Base-by-base conservation (phyloP, 2,329 filamentous ascomycete genomes). In the Botryotinia narcissicola region DNA sequence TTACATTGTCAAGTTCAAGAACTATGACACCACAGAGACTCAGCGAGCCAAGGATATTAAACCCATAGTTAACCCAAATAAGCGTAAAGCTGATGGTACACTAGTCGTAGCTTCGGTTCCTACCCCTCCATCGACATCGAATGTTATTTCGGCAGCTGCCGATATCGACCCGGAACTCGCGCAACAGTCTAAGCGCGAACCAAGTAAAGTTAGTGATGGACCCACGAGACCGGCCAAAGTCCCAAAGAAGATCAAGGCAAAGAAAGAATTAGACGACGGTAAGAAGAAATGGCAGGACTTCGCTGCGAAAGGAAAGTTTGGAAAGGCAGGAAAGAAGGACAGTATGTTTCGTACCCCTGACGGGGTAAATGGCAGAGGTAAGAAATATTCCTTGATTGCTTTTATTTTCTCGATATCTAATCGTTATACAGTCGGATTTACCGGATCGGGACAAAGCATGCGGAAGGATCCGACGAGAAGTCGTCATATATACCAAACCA, bases 281-380 rank as follows among this genome's bases (percentile, higher is more conserved):
- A 97, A 97, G 86, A 93, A 85, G 80, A 97, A 96, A 81, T 99
- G 96, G 96, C 92, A 98, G 81, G 93, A 97, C 76, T 99, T 97
- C 82, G 92, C 90, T 77, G 86, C 87, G 80, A 97, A 97, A 82
- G 88, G 87, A 64, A 95, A 93, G 81, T 85, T 89, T 76, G 89
- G 86, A 76, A 92, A 91, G 82, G 77, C 84, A 60, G 82, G 82
- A 37, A 95, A 95, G 85, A 97, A 97, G 84, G 93, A 97, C 67
- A 97, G 94, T 86, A 98, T 98, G 95, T 98, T 98, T 82, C 91
- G 95, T 64, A 98, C 95, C 4, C 94, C 94, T 0, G 94, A 97
- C 46, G 91, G 93, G 75, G 88, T 96, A 37, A 89, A 93, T 79
- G 95, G 93, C 73, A 89, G 94, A 92, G 95, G 95, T 97, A 84